Evolutionary conservation across 352 stramenopile species (phyloP).

Genomic region (Plasmopara muralis): DNA sequence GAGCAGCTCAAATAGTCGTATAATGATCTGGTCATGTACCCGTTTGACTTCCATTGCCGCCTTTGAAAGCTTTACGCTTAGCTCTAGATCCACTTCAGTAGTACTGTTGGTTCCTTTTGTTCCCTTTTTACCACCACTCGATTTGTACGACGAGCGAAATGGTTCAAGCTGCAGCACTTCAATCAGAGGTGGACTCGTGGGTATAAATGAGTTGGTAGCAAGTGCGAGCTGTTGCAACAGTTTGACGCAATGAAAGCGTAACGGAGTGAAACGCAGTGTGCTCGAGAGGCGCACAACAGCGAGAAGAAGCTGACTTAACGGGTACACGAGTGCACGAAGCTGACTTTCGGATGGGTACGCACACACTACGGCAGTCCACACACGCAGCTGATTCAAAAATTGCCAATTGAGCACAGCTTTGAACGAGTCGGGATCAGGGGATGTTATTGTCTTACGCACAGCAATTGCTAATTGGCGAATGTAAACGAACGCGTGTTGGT

Average conservation of each 20-base stretch:
- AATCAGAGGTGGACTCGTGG: conserved; percentile 90
- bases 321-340: conserved; percentile 92
- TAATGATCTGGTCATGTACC: conserved; percentile 87
- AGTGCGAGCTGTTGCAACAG: conserved; percentile 95
- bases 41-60: conserved; percentile 78
- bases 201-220: conserved; percentile 93
- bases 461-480: conserved; percentile 98
- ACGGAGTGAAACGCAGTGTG: conserved; percentile 80
- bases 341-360: conserved; percentile 80
- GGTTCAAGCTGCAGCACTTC: conserved; percentile 91
- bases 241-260: conserved; percentile 96
- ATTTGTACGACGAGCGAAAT: conserved; percentile 82
- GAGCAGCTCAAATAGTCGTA: conserved; percentile 91
- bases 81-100: conserved; percentile 58
- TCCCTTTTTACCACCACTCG: conserved; percentile 34
- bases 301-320: conserved; percentile 88
- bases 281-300: conserved; percentile 71
- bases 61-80: conserved; percentile 90
- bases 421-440: conserved; percentile 88
- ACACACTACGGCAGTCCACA: conserved; percentile 95
- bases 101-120: conserved; percentile 24
- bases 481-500: conserved; percentile 99
- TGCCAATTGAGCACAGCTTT: conserved; percentile 95
- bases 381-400: conserved; percentile 95
- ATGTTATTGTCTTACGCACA: conserved; percentile 93